These are phyloP conservation scores for Cymbopogon flexuosus DNA, from an alignment of 202 grass and related monocot species.

Conservation along the genomic window DNA sequence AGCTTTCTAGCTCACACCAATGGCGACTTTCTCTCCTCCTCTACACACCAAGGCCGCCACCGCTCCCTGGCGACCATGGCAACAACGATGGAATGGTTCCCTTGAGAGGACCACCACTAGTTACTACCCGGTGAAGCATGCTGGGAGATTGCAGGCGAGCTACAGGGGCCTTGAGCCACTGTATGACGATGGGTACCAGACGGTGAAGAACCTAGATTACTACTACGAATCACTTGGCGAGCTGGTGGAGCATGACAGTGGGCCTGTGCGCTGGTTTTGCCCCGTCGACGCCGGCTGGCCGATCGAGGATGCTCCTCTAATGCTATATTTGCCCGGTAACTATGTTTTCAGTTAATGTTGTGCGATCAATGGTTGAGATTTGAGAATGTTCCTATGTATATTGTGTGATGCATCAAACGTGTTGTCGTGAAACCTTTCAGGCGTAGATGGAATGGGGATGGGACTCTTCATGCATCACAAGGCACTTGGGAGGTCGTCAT, in stretches of 20 bases:
- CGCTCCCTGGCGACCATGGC: background rate
- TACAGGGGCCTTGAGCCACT: constrained; percentile 50
- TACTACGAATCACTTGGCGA: constrained; percentile 43
- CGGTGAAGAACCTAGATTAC: constrained; percentile 31
- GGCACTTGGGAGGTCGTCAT: constrained; percentile 58
- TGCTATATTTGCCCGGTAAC: constrained; percentile 64
- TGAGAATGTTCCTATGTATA: background rate
- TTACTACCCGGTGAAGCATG: constrained; percentile 8
- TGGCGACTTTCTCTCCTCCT: constrained; percentile 34
- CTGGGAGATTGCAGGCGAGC: constrained; percentile 32
- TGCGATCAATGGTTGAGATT: background rate
- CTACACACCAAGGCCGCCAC: background rate
- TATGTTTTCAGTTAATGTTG: background rate
- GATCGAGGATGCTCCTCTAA: constrained; percentile 46
- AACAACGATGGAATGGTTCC: background rate
- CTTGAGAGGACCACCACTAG: background rate
- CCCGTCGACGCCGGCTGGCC: constrained; percentile 21
- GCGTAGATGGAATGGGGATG: constrained; percentile 54
- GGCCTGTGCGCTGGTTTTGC: constrained; percentile 51
- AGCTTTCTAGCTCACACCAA: constrained; percentile 34
- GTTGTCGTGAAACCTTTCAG: constrained; percentile 18
- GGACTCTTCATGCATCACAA: constrained; percentile 78
- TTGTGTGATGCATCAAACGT: background rate
- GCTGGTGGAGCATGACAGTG: constrained; percentile 44
- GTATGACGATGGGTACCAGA: constrained; percentile 61